phyloP scores from a whole-genome alignment of 2,329 filamentous ascomycete genomes.

The Sarocladium strictum region DNA sequence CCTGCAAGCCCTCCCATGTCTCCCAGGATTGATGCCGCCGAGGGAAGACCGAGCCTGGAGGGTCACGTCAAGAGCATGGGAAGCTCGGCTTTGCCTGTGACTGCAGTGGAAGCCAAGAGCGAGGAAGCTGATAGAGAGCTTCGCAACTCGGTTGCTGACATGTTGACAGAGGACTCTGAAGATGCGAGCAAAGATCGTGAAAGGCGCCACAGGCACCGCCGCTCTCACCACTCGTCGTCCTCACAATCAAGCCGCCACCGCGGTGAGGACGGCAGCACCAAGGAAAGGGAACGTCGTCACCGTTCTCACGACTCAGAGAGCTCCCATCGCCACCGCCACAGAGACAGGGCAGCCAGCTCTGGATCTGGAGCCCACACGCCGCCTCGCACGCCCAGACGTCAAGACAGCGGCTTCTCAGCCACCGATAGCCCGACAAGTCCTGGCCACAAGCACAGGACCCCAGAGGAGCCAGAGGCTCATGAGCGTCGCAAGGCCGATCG shows the following conservation, averaged over 20 bases:
- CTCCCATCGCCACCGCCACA: slow-evolving; percentile 24
- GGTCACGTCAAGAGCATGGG: slow-evolving; percentile 13
- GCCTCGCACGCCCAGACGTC: slow-evolving; percentile 34
- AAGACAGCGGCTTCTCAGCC: slow-evolving; percentile 40
- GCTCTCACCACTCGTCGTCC: slow-evolving; percentile 29
- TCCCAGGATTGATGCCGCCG: background rate
- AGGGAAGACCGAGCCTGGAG: slow-evolving; percentile 20
- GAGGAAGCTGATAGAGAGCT: slow-evolving; percentile 24
- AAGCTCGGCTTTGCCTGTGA: background rate
- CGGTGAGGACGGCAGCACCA: slow-evolving; percentile 1
- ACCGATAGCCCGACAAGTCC: slow-evolving; percentile 31
- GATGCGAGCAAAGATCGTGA: slow-evolving; percentile 29
- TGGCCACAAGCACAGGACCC: slow-evolving; percentile 31
- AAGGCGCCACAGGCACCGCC: slow-evolving; percentile 35
- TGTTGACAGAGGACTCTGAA: slow-evolving; percentile 45
- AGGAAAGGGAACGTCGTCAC: slow-evolving; percentile 21
- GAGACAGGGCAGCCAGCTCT: slow-evolving; percentile 30
- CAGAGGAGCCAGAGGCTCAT: slow-evolving; percentile 44
- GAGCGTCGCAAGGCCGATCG: slow-evolving; percentile 45
- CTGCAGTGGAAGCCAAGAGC: background rate
- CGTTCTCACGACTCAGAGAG: slow-evolving; percentile 16
- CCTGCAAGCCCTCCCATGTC: slow-evolving; percentile 25
- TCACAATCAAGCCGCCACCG: slow-evolving; percentile 20
- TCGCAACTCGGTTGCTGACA: slow-evolving; percentile 47
- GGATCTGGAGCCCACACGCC: slow-evolving; percentile 27